A percentile compares a stretch with the other conserved stretches of the same genome.
Conservation (phyloP, 1,139 yeast species). For the Suhomyces taliae region DNA sequence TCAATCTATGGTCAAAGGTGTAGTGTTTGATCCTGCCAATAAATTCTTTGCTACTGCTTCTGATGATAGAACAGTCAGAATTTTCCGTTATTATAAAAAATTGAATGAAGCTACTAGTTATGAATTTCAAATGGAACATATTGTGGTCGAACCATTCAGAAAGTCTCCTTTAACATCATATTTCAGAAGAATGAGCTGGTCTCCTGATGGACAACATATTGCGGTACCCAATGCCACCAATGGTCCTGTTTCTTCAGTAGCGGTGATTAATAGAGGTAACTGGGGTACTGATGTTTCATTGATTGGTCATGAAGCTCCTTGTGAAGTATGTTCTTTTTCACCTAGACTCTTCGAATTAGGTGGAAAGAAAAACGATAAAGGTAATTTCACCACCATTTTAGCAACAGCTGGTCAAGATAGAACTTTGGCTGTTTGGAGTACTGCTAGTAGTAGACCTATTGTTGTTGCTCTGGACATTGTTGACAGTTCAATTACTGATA, state of each 20-base stretch:
- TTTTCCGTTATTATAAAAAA: conserved; percentile 77
- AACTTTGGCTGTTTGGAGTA: conserved; percentile 70
- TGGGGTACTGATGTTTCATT: conserved; percentile 90
- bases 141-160: conserved; percentile 78
- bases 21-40: conserved; percentile 96
- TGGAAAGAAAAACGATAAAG: conserved; percentile 20
- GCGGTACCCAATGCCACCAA: conserved; percentile 97
- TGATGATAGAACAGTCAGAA: conserved; percentile 87
- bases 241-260: conserved; percentile 92
- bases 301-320: conserved; percentile 95
- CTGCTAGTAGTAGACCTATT: conserved; percentile 59
- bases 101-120: conserved; percentile 63
- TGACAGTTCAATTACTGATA: conserved; percentile 65
- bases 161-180: conserved; percentile 92
- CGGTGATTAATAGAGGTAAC: conserved; percentile 82
- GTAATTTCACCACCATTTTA: conserved; percentile 49
- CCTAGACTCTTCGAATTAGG: conserved; percentile 58
- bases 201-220: conserved; percentile 95
- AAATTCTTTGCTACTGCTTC: conserved; percentile 96
- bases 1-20: conserved; percentile 94
- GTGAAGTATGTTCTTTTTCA: conserved; percentile 89
- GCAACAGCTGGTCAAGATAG: conserved; percentile 84
- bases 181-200: conserved; percentile 91
- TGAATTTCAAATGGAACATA: conserved; percentile 82
- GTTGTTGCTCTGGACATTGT: conserved; percentile 64